Conservation (phyloP, 2,329 filamentous ascomycete genomes). For the Pseudocercospora cruenta region DNA sequence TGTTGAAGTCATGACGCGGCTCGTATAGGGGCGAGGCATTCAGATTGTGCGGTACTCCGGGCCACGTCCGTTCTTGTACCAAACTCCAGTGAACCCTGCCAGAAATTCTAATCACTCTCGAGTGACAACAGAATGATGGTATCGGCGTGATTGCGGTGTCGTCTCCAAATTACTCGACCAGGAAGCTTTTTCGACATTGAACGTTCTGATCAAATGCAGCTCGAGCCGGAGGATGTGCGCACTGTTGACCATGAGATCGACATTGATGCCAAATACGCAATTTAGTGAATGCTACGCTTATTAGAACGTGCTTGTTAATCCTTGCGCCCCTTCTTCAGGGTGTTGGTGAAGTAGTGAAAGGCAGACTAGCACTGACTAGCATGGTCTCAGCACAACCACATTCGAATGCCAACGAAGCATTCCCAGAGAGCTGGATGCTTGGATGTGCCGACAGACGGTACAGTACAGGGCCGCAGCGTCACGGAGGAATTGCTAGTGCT, state of each 20-base stretch:
- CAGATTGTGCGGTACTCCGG: neutral
- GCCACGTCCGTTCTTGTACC: neutral
- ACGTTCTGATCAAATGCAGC: neutral
- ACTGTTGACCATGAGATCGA: neutral
- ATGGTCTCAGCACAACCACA: neutral
- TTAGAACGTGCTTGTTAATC: neutral
- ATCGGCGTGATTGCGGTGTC: neutral
- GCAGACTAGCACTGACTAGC: neutral
- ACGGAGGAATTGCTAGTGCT: neutral
- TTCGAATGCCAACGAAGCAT: neutral
- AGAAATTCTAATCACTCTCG: neutral
- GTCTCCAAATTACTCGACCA: neutral
- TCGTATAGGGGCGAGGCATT: neutral
- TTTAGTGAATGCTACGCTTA: neutral
- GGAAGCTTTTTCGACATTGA: neutral
- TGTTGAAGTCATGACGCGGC: neutral
- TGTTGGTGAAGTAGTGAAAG: neutral
- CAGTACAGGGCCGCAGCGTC: neutral
- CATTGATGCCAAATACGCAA: conserved; percentile 1
- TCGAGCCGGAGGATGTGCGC: neutral
- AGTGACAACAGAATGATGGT: neutral
- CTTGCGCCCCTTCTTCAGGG: neutral
- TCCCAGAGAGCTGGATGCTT: neutral
- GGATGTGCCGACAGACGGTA: neutral
- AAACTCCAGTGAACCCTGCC: neutral